Percentiles rank a stretch among this genome's conserved stretches.
Evolutionary conservation across 1,284 basidiomycete genomes (phyloP).

Genomic region (Schizopora paradoxa): DNA sequence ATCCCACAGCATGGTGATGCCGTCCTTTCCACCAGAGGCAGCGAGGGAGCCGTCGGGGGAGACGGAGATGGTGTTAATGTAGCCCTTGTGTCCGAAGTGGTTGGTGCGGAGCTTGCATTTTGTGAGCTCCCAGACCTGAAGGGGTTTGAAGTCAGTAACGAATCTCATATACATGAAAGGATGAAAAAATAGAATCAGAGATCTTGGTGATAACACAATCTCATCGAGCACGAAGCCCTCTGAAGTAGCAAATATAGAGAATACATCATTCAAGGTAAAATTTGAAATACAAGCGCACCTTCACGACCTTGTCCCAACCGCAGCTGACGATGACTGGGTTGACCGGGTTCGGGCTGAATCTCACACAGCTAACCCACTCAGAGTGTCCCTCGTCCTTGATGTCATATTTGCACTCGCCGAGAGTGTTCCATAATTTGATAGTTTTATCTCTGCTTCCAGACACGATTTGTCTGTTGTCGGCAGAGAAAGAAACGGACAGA

Average conservation of each 20-base stretch:
- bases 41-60: slow-evolving; percentile 99
- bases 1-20: slow-evolving; percentile 99
- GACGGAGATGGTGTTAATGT: slow-evolving; percentile 98
- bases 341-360: slow-evolving; percentile 97
- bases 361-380: slow-evolving; percentile 99
- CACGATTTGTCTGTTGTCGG: slow-evolving; percentile 98
- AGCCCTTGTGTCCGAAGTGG: slow-evolving; percentile 99
- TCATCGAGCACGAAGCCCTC: slow-evolving; percentile 66
- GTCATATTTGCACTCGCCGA: slow-evolving; percentile 99
- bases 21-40: slow-evolving; percentile 98
- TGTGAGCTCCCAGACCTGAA: slow-evolving; percentile 97
- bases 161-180: slow-evolving; percentile 3
- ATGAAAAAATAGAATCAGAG: slow-evolving; percentile 40
- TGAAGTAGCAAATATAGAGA: slow-evolving; percentile 78
- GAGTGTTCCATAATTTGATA: slow-evolving; percentile 99
- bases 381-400: slow-evolving; percentile 98
- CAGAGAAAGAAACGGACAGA: slow-evolving; percentile 95
- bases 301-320: slow-evolving; percentile 99
- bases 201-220: slow-evolving; percentile 73
- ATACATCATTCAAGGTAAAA: slow-evolving; percentile 11
- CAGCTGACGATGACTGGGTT: slow-evolving; percentile 99
- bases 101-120: slow-evolving; percentile 99
- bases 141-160: slow-evolving; percentile 21
- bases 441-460: slow-evolving; percentile 95
- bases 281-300: slow-evolving; percentile 71